Percentiles rank a stretch among this genome's conserved stretches.
These are phyloP conservation scores for Pezicula rhizophila DNA, from an alignment of 2,329 filamentous ascomycete genomes.

Conservation along the genomic window DNA sequence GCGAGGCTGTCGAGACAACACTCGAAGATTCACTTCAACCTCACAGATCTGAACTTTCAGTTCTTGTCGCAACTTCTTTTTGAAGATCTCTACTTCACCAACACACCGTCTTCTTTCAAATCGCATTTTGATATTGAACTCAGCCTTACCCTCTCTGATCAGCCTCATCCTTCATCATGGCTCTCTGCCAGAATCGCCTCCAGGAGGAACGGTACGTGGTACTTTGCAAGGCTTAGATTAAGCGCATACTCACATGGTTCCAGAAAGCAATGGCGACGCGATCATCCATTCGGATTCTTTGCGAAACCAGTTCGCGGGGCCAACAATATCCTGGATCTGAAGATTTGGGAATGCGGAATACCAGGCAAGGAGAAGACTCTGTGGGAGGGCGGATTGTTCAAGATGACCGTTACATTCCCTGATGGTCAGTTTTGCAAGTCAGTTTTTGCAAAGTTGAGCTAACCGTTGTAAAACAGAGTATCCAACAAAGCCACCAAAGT, in stretches of 20 bases:
- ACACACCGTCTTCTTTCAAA: background rate
- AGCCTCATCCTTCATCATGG: constrained; percentile 48
- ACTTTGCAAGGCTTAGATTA: constrained; percentile 5
- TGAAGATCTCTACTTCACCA: background rate
- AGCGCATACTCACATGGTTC: constrained; percentile 1
- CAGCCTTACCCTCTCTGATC: constrained; percentile 2
- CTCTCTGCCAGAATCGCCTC: constrained; percentile 80
- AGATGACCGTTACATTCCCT: constrained; percentile 85
- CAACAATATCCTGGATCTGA: constrained; percentile 80
- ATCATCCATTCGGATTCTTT: constrained; percentile 97
- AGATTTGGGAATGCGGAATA: constrained; percentile 94
- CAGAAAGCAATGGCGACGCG: constrained; percentile 93
- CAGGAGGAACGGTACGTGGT: constrained; percentile 74
- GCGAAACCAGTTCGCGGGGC: constrained; percentile 78
- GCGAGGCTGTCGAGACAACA: background rate
- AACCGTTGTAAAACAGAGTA: constrained; percentile 60
- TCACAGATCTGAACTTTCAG: background rate
- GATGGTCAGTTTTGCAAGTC: constrained; percentile 60
- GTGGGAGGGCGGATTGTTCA: constrained; percentile 97
- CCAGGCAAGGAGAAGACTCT: constrained; percentile 95
- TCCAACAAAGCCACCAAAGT: constrained; percentile 97
- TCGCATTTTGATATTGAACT: background rate
- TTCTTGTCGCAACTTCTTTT: background rate
- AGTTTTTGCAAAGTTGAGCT: constrained; percentile 10
- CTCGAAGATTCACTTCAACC: background rate